A percentile compares a stretch with the other conserved stretches of the same genome.
phyloP scores from a whole-genome alignment of 805 yeast genomes.

The Metschnikowia corniflorae region DNA sequence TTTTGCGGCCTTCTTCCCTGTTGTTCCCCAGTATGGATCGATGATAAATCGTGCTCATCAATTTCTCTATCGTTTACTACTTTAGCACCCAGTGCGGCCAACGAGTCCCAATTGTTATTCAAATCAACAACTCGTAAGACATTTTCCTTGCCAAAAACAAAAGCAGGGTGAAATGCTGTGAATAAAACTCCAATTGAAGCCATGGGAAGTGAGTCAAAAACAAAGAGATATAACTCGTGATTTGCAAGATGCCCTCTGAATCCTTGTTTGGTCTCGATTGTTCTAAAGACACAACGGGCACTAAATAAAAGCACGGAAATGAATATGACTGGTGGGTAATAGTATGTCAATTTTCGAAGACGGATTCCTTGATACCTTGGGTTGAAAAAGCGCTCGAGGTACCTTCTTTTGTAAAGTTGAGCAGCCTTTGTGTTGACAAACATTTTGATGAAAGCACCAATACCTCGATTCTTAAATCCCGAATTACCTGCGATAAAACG shows the following conservation, averaged over 20 bases:
- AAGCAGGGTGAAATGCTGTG: constrained; percentile 38
- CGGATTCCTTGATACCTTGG: constrained; percentile 26
- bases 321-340: constrained; percentile 33
- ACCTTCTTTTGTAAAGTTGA: constrained; percentile 18
- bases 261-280: constrained; percentile 37
- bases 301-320: constrained; percentile 28
- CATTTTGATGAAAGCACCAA: constrained; percentile 26
- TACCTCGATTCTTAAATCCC: constrained; percentile 2
- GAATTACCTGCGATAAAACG: constrained; percentile 14
- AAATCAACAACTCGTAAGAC: constrained; percentile 10
- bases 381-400: constrained; percentile 31
- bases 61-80: too few relatives aligned
- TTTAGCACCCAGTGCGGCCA: too few relatives aligned
- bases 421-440: constrained; percentile 25
- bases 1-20: too few relatives aligned
- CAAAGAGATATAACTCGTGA: constrained; percentile 36
- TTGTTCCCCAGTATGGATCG: too few relatives aligned
- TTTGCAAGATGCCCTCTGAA: constrained; percentile 31
- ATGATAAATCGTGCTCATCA: too few relatives aligned
- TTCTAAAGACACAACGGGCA: constrained; percentile 35
- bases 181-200: constrained; percentile 33
- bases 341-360: constrained; percentile 23
- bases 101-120: too few relatives aligned
- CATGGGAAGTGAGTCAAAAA: constrained; percentile 36
- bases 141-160: constrained; percentile 30